These are phyloP conservation scores for Limnanthes douglasii DNA, from an alignment of 345 rosid genomes.

Conservation along the genomic window DNA sequence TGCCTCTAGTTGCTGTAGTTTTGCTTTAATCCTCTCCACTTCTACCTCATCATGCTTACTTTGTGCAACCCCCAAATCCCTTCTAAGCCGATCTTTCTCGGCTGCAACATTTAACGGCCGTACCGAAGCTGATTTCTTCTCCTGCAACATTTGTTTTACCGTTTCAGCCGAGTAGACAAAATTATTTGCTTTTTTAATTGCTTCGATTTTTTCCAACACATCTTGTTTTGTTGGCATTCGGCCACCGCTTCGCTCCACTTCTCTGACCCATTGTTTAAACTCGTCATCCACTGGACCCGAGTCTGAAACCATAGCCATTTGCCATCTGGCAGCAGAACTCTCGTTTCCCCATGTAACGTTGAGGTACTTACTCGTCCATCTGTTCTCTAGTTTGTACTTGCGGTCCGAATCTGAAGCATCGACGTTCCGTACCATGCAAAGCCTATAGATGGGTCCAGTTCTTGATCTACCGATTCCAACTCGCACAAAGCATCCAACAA, in stretches of 20 bases:
- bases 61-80: slow-evolving; percentile 65
- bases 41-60: slow-evolving; percentile 60
- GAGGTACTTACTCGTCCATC: slow-evolving; percentile 69
- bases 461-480: slow-evolving; percentile 89
- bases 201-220: slow-evolving; percentile 74
- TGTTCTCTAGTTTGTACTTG: slow-evolving; percentile 73
- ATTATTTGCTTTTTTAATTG: slow-evolving; percentile 45
- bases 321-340: slow-evolving; percentile 95
- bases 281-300: slow-evolving; percentile 81
- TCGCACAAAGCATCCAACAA: slow-evolving; percentile 89
- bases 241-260: slow-evolving; percentile 76
- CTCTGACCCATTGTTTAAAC: slow-evolving; percentile 74
- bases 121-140: slow-evolving; percentile 72
- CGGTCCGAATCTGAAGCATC: slow-evolving; percentile 82
- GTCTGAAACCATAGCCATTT: slow-evolving; percentile 99
- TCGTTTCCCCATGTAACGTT: slow-evolving; percentile 88
- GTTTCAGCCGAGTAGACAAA: slow-evolving; percentile 90
- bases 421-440: slow-evolving; percentile 78
- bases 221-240: slow-evolving; percentile 79
- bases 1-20: slow-evolving; percentile 70
- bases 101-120: slow-evolving; percentile 94
- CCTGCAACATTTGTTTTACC: slow-evolving; percentile 95
- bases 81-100: slow-evolving; percentile 88
- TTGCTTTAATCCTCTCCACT: slow-evolving; percentile 58
- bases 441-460: slow-evolving; percentile 66